These are phyloP conservation scores for Claviceps sp. DNA, from an alignment of 2,329 filamentous ascomycete genomes.

Conservation along the genomic window DNA sequence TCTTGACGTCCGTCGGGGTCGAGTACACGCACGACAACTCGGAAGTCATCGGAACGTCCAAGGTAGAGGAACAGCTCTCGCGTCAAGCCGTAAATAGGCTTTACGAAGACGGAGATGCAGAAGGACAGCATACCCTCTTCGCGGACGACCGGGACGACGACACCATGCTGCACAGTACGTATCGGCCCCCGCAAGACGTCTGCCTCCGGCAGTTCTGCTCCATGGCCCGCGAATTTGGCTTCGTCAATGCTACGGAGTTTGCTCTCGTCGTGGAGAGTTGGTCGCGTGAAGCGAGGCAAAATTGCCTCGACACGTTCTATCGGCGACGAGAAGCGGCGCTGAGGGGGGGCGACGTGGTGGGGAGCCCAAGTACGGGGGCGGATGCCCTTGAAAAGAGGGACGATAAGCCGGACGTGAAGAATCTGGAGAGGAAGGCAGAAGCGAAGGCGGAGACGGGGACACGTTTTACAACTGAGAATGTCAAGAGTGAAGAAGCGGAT, in stretches of 20 bases:
- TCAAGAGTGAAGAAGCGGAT: not conserved
- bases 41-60: constrained; percentile 85
- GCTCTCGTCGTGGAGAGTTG: constrained; percentile 81
- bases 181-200: constrained; percentile 62
- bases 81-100: constrained; percentile 55
- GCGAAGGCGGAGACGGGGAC: not conserved
- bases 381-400: not conserved
- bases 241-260: constrained; percentile 65
- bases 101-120: constrained; percentile 28
- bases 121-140: constrained; percentile 45
- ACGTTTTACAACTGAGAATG: not conserved
- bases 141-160: constrained; percentile 30
- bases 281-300: constrained; percentile 70
- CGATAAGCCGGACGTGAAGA: constrained; percentile 4
- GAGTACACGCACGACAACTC: constrained; percentile 95
- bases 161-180: constrained; percentile 28
- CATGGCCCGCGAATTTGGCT: constrained; percentile 73
- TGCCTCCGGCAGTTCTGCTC: constrained; percentile 75
- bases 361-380: not conserved
- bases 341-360: constrained; percentile 7
- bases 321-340: constrained; percentile 41
- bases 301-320: constrained; percentile 74
- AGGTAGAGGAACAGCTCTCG: constrained; percentile 75
- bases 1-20: constrained; percentile 75
- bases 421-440: not conserved